These are phyloP conservation scores for Neonectria neomacrospora DNA, from an alignment of 2,329 filamentous ascomycete species.

Conservation along the genomic window DNA sequence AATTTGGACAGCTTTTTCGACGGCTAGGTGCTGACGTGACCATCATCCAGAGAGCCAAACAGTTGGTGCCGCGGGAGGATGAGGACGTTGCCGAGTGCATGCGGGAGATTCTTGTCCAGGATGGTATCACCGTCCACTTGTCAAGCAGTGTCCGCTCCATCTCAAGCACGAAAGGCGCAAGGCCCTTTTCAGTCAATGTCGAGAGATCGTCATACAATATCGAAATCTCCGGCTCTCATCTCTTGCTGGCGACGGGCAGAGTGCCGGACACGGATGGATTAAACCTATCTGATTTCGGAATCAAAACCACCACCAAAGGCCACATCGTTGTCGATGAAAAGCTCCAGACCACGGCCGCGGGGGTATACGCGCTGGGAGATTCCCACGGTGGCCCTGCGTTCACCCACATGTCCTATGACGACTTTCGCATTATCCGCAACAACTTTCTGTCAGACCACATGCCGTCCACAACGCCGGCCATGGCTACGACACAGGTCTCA, in stretches of 20 bases:
- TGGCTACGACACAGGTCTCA: conserved; percentile 41
- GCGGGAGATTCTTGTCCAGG: conserved; percentile 56
- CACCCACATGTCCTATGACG: conserved; percentile 67
- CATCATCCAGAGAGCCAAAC: conserved; percentile 56
- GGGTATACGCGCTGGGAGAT: conserved; percentile 62
- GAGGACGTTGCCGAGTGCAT: conserved; percentile 58
- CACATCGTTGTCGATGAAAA: conserved; percentile 57
- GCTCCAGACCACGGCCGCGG: conserved; percentile 56
- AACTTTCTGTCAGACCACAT: conserved; percentile 53
- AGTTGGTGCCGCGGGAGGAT: conserved; percentile 60
- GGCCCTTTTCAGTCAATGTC: conserved; percentile 34
- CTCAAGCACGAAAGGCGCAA: conserved; percentile 28
- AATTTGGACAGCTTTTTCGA: conserved; percentile 64
- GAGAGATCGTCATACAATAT: conserved; percentile 37
- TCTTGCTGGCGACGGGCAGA: conserved; percentile 62
- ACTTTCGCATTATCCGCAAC: conserved; percentile 61
- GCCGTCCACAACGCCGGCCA: conserved; percentile 40
- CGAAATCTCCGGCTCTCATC: conserved; percentile 54
- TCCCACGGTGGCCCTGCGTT: conserved; percentile 64
- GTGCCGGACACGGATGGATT: conserved; percentile 61
- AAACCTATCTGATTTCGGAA: conserved; percentile 53
- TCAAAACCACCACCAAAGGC: conserved; percentile 54
- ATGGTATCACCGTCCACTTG: conserved; percentile 58
- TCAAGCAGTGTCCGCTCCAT: conserved; percentile 47
- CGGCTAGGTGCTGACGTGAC: conserved; percentile 62